Conservation (phyloP, 1,284 basidiomycete species). For the Puccinia sorghi region DNA sequence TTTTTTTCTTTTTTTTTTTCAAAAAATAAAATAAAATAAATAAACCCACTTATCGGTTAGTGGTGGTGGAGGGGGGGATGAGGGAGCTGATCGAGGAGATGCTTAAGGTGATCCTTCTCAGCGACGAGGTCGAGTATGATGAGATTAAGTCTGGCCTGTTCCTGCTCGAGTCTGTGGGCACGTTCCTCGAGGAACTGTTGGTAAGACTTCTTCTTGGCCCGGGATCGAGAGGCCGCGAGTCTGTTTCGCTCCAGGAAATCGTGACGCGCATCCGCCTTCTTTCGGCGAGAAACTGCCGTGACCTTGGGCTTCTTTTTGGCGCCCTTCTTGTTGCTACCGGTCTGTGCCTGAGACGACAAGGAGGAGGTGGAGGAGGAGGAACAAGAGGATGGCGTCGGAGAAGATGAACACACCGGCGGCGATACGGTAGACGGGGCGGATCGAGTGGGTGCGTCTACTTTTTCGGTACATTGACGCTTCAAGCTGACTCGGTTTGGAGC, state of each 20-base stretch:
- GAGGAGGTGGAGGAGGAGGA: background rate
- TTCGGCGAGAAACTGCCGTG: background rate
- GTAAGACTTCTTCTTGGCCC: slow-evolving; percentile 24
- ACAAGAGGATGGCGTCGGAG: background rate
- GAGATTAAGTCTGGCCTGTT: slow-evolving; percentile 2
- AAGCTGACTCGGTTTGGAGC: background rate
- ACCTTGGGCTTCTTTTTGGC: background rate
- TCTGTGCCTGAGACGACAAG: background rate
- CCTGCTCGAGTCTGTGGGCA: background rate
- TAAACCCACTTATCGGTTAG: too few relatives aligned
- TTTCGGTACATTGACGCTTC: background rate
- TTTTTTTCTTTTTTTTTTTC: background rate
- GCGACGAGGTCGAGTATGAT: background rate
- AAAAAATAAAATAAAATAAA: too few relatives aligned
- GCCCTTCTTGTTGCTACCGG: background rate
- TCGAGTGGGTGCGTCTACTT: background rate
- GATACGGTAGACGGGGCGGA: background rate
- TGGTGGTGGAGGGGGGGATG: background rate
- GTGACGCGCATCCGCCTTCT: slow-evolving; percentile 2
- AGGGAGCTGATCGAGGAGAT: background rate
- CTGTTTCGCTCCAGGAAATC: slow-evolving; percentile 38
- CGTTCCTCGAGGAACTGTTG: slow-evolving; percentile 14
- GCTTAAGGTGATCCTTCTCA: slow-evolving; percentile 24
- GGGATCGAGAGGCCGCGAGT: slow-evolving; percentile 30
- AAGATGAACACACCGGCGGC: background rate